Evolutionary conservation across 2,329 filamentous ascomycete genomes (phyloP).

Genomic region (Paraconiothyrium brasiliense): DNA sequence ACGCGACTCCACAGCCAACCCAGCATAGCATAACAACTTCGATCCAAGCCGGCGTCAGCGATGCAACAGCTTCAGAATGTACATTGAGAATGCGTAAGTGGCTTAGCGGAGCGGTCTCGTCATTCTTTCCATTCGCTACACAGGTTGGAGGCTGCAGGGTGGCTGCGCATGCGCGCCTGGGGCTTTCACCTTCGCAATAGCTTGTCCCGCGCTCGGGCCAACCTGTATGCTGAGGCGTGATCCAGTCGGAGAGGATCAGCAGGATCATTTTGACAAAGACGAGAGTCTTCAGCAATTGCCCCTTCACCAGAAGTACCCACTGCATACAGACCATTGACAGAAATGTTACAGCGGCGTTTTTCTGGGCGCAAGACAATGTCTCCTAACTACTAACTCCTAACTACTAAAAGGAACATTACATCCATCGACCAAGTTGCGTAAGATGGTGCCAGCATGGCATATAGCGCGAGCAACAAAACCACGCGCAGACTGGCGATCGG

Average conservation of each 20-base stretch:
- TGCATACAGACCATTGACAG: background rate
- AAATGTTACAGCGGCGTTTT: background rate
- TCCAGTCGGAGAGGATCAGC: slow-evolving; percentile 5
- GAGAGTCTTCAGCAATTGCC: background rate
- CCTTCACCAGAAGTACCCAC: background rate
- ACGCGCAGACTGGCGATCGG: background rate
- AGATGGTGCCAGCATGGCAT: slow-evolving; percentile 3
- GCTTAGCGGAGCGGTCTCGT: background rate
- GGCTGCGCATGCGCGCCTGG: slow-evolving; percentile 7
- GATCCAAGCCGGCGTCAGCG: slow-evolving; percentile 5
- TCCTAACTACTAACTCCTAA: too few species aligned
- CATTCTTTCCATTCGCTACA: slow-evolving; percentile 1
- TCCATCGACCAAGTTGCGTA: background rate
- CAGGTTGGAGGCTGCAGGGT: background rate
- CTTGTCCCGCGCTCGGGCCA: slow-evolving; percentile 11
- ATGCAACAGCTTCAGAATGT: slow-evolving; percentile 10
- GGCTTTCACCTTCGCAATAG: slow-evolving; percentile 7
- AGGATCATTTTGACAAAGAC: slow-evolving; percentile 11
- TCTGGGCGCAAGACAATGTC: background rate
- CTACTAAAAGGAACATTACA: too few species aligned
- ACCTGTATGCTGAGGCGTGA: background rate
- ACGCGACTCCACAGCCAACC: slow-evolving; percentile 7
- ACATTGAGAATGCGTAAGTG: slow-evolving; percentile 3
- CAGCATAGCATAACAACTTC: background rate
- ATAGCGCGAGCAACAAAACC: slow-evolving; percentile 9